phyloP scores from a whole-genome alignment of 306 rosid genomes.

The Arachis stenosperma region DNA sequence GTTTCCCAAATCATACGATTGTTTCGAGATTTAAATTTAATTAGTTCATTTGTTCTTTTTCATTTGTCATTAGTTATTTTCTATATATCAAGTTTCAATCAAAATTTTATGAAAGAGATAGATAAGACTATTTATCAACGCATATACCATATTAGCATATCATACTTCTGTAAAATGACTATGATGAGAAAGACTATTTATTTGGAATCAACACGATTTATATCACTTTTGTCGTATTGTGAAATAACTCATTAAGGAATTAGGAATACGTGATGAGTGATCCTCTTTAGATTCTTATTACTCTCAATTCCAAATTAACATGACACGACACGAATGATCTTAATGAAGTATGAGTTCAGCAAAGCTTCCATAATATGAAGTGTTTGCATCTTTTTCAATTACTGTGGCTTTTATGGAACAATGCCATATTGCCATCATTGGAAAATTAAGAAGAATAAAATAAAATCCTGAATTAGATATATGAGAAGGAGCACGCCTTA shows the following conservation, averaged over 20 bases:
- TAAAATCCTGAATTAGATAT: neutral
- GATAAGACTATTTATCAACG: too few relatives aligned
- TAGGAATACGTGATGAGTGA: neutral
- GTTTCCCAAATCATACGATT: too few relatives aligned
- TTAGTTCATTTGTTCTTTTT: too few relatives aligned
- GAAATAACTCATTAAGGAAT: neutral
- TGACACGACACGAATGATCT: neutral
- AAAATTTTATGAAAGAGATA: too few relatives aligned
- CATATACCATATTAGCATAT: neutral
- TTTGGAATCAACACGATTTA: neutral
- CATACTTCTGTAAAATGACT: neutral
- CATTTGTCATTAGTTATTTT: too few relatives aligned
- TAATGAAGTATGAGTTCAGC: neutral
- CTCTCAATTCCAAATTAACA: neutral
- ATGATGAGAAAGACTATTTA: neutral
- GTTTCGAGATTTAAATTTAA: too few relatives aligned
- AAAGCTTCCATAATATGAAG: neutral
- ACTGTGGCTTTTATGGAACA: neutral
- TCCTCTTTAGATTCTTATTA: neutral
- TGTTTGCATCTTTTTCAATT: neutral
- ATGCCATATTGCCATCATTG: neutral
- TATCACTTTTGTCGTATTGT: neutral
- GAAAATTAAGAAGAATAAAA: neutral
- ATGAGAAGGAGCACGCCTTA: constrained; percentile 18
- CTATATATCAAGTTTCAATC: too few relatives aligned